A percentile compares a stretch with the other conserved stretches of the same genome.
Conservation (phyloP, 805 yeast species). For the Zygosaccharomyces gambellarensis region DNA sequence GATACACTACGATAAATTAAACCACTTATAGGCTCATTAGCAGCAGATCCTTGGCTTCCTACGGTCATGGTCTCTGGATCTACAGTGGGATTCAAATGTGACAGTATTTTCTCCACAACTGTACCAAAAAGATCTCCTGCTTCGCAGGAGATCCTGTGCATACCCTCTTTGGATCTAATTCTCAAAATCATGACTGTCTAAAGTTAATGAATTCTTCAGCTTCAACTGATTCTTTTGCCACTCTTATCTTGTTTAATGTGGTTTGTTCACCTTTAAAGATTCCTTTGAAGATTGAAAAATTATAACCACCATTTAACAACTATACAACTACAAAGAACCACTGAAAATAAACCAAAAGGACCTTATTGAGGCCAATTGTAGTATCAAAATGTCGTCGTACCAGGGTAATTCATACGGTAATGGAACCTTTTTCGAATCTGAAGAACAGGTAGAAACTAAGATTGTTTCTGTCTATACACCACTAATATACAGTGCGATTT, state of each 20-base stretch:
- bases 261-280: not conserved
- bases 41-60: constrained; percentile 27
- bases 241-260: not conserved
- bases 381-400: constrained; percentile 10
- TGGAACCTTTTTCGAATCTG: constrained; percentile 17
- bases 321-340: not conserved
- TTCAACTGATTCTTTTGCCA: not conserved
- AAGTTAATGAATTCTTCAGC: not conserved
- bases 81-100: constrained; percentile 21
- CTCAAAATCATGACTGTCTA: constrained; percentile 50
- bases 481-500: constrained; percentile 63
- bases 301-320: constrained; percentile 1
- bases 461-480: constrained; percentile 64
- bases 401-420: constrained; percentile 11
- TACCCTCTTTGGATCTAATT: constrained; percentile 81
- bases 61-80: constrained; percentile 28
- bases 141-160: constrained; percentile 59
- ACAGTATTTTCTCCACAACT: constrained; percentile 40
- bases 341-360: not conserved
- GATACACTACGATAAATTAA: constrained; percentile 31
- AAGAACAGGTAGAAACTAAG: constrained; percentile 34
- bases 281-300: constrained; percentile 1
- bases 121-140: constrained; percentile 38
- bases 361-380: not conserved
- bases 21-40: constrained; percentile 25